Percentiles rank a stretch among this genome's conserved stretches.
phyloP scores from a whole-genome alignment of 345 rosid genomes.

The Hirschfeldia incana region DNA sequence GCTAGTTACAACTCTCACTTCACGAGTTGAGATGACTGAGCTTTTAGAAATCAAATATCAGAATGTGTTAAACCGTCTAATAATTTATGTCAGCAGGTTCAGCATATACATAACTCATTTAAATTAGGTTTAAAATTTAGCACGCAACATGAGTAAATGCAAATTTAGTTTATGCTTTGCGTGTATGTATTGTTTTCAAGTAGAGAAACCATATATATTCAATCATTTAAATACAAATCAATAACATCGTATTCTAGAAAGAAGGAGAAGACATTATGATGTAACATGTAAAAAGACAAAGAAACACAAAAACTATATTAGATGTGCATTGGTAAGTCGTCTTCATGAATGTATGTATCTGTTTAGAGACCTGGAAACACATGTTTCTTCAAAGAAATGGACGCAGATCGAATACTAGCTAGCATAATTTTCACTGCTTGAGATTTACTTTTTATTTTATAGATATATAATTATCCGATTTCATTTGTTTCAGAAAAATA shows the following conservation, averaged over 20 bases:
- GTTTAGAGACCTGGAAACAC: neutral
- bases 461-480: no score
- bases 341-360: constrained; percentile 12
- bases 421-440: no score
- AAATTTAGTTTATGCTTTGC: neutral
- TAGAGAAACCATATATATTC: neutral
- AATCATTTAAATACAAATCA: neutral
- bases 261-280: neutral
- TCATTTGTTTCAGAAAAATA: no score
- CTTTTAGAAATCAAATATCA: neutral
- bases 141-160: neutral
- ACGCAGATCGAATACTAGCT: no score
- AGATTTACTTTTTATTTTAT: no score
- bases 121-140: neutral
- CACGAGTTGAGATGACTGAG: neutral
- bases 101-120: neutral
- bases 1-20: no score
- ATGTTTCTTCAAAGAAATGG: neutral
- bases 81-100: neutral
- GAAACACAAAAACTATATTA: neutral
- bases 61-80: neutral
- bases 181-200: no score
- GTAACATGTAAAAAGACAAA: neutral
- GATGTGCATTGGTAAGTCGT: constrained; percentile 7
- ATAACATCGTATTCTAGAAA: neutral